These are phyloP conservation scores for Volvox africanus DNA, from an alignment of 139 green algal genomes.

Conservation along the genomic window DNA sequence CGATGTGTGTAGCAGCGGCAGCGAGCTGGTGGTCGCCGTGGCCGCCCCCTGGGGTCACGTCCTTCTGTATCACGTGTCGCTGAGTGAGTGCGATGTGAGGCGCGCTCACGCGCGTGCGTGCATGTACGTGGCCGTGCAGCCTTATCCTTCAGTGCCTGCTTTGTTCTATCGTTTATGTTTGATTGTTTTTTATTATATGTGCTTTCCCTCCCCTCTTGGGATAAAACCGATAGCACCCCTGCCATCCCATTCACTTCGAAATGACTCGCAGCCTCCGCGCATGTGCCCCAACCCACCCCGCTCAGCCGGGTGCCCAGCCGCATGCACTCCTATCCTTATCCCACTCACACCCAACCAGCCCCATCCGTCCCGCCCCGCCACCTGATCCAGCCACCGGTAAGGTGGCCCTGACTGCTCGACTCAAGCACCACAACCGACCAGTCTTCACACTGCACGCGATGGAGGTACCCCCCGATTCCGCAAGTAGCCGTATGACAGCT, in stretches of 20 bases:
- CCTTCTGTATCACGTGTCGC: slow-evolving; percentile 40
- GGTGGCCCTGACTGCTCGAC: neutral
- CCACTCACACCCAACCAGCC: too few species aligned
- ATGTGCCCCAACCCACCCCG: too few species aligned
- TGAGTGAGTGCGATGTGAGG: slow-evolving; percentile 21
- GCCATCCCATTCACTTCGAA: too few species aligned
- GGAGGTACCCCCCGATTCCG: neutral
- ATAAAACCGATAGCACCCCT: too few species aligned
- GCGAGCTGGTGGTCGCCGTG: slow-evolving; percentile 32
- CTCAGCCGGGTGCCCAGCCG: neutral
- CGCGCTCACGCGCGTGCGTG: too few species aligned
- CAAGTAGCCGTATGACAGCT: neutral
- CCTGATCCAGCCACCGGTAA: slow-evolving; percentile 33
- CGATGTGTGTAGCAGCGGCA: neutral
- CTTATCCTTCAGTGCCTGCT: too few species aligned
- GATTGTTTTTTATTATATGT: too few species aligned
- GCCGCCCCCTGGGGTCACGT: slow-evolving; percentile 35
- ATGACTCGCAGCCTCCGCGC: too few species aligned
- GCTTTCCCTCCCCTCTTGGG: too few species aligned
- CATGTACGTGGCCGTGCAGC: too few species aligned
- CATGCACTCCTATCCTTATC: neutral
- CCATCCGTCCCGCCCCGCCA: neutral
- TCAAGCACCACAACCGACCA: slow-evolving; percentile 49
- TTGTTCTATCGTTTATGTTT: too few species aligned
- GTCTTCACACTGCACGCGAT: slow-evolving; percentile 49